Conservation (phyloP, 257 asterid species). For the Ophiorrhiza pumila region DNA sequence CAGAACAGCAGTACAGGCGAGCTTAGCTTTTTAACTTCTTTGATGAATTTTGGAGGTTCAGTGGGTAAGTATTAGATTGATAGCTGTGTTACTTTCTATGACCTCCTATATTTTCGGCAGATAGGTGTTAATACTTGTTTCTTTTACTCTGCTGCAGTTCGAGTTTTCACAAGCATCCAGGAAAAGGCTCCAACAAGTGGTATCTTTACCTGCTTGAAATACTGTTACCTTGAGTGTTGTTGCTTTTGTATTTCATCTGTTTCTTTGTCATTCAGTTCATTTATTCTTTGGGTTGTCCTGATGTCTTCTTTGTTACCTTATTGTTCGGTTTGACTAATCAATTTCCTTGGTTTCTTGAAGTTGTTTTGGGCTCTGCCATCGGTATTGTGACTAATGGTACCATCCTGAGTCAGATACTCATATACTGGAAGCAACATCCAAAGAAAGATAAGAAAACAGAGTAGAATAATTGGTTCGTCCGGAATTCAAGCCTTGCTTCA, state of each 20-base stretch:
- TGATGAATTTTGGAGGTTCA: conserved; percentile 88
- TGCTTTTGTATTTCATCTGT: neutral
- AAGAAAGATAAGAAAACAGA: conserved; percentile 75
- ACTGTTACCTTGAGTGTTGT: neutral
- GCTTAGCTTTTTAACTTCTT: conserved; percentile 84
- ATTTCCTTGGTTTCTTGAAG: conserved; percentile 36
- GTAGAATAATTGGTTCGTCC: conserved; percentile 20
- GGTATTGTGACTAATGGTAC: conserved; percentile 83
- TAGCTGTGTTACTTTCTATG: neutral
- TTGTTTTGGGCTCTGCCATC: conserved; percentile 71
- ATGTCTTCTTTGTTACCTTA: neutral
- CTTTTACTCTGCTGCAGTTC: conserved; percentile 49
- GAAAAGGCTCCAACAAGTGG: conserved; percentile 93
- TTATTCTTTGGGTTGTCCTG: neutral
- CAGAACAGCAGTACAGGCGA: conserved; percentile 96
- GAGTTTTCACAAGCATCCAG: conserved; percentile 94
- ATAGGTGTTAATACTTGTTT: conserved; percentile 9
- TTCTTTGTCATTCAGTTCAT: neutral
- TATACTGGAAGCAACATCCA: conserved; percentile 56
- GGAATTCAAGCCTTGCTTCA: conserved; percentile 1
- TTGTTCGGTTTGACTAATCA: neutral
- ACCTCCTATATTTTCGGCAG: neutral
- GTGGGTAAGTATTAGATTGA: conserved; percentile 54
- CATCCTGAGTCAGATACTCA: conserved; percentile 72
- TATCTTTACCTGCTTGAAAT: conserved; percentile 24